Evolutionary conservation across 2,329 filamentous ascomycete genomes (phyloP).

Genomic region (Stachybotrys chlorohalonatus): DNA sequence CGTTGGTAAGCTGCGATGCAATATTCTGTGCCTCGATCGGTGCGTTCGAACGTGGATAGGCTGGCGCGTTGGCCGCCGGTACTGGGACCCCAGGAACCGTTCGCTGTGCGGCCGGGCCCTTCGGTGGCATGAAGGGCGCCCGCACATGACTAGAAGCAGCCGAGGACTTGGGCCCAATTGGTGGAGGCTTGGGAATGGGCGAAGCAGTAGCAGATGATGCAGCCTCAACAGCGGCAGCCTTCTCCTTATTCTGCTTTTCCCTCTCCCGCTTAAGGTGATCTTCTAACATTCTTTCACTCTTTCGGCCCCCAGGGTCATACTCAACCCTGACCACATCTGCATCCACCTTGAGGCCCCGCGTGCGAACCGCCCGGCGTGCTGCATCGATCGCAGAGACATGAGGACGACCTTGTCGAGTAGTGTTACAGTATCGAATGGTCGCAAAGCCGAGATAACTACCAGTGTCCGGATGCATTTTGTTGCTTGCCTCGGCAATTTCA

Average conservation of each 20-base stretch:
- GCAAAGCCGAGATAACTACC: slow-evolving; percentile 92
- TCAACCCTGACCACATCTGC: slow-evolving; percentile 70
- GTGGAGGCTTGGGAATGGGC: slow-evolving; percentile 20
- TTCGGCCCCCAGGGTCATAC: slow-evolving; percentile 73
- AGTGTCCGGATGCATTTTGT: slow-evolving; percentile 90
- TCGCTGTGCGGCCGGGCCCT: slow-evolving; percentile 61
- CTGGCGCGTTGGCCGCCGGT: neutral
- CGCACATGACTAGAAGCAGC: slow-evolving; percentile 18
- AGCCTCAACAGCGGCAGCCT: slow-evolving; percentile 17
- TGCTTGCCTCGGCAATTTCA: slow-evolving; percentile 82
- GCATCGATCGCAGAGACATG: slow-evolving; percentile 64
- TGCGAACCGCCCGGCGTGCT: slow-evolving; percentile 69
- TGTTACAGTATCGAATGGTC: slow-evolving; percentile 80
- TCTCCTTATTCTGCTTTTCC: slow-evolving; percentile 42
- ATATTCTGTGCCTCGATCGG: slow-evolving; percentile 57
- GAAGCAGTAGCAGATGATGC: slow-evolving; percentile 15
- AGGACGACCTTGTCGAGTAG: slow-evolving; percentile 32
- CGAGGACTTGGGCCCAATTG: slow-evolving; percentile 26
- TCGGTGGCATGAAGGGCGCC: slow-evolving; percentile 77
- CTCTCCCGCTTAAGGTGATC: slow-evolving; percentile 61
- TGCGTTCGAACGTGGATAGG: neutral
- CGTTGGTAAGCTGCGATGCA: slow-evolving; percentile 59
- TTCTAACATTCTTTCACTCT: slow-evolving; percentile 71
- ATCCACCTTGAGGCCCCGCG: slow-evolving; percentile 72
- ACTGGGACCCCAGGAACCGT: slow-evolving; percentile 2